Evolutionary conservation across 2,329 filamentous ascomycete genomes (phyloP).

Genomic region (Fusarium keratoplasticum): DNA sequence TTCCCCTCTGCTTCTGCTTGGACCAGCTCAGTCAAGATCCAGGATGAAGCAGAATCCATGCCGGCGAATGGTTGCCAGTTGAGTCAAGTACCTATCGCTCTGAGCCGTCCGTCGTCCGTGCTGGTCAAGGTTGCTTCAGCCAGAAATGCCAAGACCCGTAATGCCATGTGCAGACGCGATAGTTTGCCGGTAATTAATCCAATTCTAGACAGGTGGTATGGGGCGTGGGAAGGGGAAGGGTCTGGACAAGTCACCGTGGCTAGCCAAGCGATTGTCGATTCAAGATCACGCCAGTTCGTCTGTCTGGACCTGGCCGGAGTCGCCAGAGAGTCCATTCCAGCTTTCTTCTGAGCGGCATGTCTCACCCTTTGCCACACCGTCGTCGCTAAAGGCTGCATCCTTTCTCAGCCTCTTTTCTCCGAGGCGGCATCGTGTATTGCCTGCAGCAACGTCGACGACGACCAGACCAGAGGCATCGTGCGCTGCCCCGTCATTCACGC

Average conservation of each 20-base stretch:
- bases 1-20: background rate
- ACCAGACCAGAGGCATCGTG: background rate
- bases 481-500: background rate
- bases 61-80: background rate
- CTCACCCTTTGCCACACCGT: slow-evolving; percentile 13
- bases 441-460: background rate
- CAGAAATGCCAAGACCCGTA: background rate
- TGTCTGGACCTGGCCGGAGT: slow-evolving; percentile 19
- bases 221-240: slow-evolving; percentile 14
- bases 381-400: slow-evolving; percentile 1
- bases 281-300: slow-evolving; percentile 26
- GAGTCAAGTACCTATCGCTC: background rate
- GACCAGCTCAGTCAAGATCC: background rate
- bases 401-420: background rate
- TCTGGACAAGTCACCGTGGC: slow-evolving; percentile 11
- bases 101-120: background rate
- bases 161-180: slow-evolving; percentile 5
- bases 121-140: background rate
- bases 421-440: background rate
- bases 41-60: background rate
- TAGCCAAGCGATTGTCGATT: slow-evolving; percentile 11
- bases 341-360: slow-evolving; percentile 16
- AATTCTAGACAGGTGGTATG: slow-evolving; percentile 9
- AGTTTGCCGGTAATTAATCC: slow-evolving; percentile 24
- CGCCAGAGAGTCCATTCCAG: slow-evolving; percentile 6